phyloP scores from a whole-genome alignment of 441 rosid genomes.

The Dalechampia spathulata region DNA sequence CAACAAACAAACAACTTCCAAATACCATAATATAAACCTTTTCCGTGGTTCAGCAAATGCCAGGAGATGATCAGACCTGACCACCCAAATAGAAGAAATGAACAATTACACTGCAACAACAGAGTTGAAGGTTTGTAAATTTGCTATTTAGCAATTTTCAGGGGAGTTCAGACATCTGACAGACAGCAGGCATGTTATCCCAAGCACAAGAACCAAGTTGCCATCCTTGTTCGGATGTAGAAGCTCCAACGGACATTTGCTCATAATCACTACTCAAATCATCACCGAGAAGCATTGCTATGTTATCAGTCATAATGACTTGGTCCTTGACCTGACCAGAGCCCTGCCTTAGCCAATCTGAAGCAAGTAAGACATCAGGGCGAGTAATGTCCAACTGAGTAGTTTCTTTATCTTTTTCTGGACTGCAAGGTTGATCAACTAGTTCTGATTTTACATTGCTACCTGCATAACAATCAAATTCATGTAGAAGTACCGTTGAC shows the following conservation, averaged over 20 bases:
- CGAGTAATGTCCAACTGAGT: constrained; percentile 28
- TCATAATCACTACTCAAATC: constrained; percentile 55
- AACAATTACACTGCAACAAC: constrained; percentile 20
- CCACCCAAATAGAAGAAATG: constrained; percentile 20
- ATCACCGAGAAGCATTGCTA: constrained; percentile 64
- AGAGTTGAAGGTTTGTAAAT: constrained; percentile 15
- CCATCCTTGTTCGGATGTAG: constrained; percentile 49
- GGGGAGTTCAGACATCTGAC: constrained; percentile 69
- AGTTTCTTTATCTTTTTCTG: constrained; percentile 38
- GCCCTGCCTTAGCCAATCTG: constrained; percentile 70
- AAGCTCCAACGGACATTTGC: constrained; percentile 44
- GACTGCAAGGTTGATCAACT: constrained; percentile 38
- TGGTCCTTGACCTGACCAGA: constrained; percentile 49
- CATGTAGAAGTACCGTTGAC: neutral
- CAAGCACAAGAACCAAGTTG: constrained; percentile 62
- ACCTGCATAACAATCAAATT: constrained; percentile 22
- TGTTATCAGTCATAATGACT: constrained; percentile 46
- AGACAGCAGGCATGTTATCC: constrained; percentile 84
- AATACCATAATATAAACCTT: constrained; percentile 15
- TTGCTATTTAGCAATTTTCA: constrained; percentile 25
- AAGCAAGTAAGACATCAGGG: constrained; percentile 62
- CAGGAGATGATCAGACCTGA: constrained; percentile 4
- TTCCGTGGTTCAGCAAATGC: constrained; percentile 17
- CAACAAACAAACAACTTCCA: constrained; percentile 22
- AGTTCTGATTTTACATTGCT: constrained; percentile 46